Conservation (phyloP, 306 rosid species). For the Prunus padus region DNA sequence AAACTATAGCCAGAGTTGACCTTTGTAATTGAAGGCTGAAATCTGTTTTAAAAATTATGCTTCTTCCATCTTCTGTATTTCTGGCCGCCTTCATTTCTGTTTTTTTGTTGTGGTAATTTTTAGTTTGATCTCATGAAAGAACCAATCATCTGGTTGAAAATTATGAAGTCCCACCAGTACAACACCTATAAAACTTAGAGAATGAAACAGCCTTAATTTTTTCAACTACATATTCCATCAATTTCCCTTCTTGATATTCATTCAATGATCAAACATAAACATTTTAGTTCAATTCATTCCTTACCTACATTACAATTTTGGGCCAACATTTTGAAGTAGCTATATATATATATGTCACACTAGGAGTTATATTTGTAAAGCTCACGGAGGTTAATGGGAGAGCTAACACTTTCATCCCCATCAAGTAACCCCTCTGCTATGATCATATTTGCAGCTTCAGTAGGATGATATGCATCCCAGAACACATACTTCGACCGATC, state of each 20-base stretch:
- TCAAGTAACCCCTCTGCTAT: conserved; percentile 39
- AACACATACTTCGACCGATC: conserved; percentile 53
- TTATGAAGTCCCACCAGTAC: no score
- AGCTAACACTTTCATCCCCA: conserved; percentile 38
- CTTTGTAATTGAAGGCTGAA: background rate
- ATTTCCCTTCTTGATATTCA: no score
- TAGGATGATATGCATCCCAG: conserved; percentile 65
- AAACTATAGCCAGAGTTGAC: conserved; percentile 12
- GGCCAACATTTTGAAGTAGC: background rate
- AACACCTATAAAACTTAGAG: no score
- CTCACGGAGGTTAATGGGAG: conserved; percentile 46
- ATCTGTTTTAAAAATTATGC: background rate
- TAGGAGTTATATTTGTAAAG: conserved; percentile 26
- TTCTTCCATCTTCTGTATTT: background rate
- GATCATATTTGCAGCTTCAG: conserved; percentile 52
- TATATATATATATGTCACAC: background rate
- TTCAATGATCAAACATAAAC: no score
- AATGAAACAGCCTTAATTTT: no score
- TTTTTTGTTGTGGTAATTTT: background rate
- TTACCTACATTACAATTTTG: background rate
- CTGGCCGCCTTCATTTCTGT: background rate
- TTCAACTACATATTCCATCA: no score
- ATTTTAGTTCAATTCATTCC: background rate
- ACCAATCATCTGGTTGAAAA: no score
- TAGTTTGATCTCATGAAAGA: background rate